Base-by-base conservation (phyloP, 83 land plant species). In the Thuja plicata region DNA sequence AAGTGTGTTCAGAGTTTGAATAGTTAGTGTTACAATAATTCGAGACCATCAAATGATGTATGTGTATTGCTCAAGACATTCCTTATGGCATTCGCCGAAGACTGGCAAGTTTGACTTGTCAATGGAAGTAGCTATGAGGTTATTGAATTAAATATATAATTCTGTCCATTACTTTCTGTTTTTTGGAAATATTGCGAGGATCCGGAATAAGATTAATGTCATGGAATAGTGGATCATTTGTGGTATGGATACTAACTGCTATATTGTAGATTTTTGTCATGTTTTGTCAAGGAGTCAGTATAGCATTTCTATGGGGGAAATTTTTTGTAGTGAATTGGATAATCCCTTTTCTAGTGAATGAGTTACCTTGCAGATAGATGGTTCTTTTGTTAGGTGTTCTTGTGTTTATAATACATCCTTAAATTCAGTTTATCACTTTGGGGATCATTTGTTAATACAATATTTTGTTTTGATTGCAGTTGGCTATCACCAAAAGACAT, bases 401-500 rank as follows among this genome's bases (percentile, higher is more conserved):
- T 46, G 34, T 84, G 52, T 48, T 54, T 50, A 50, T 8, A 84
- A 16, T 8, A 84, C 5, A 52, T 84, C 21, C 40, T 84, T 52
- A 50, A 50, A 32, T 84, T 46, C 12, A 4, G 17, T 46, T n/a
- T 21, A 52, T 8, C 85, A 45, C 32, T 43, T 45, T 45, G 24
- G n/a, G 46, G 46, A 24, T 84, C 60, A 32, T 34, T 32, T 35
- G 15, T 16, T 78, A 37, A 84, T 84, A 17, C 1, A 48, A 32
- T 27, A 57, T 55, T 21, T 87, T 21, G 6, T 38, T 87, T 87
- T 27, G 66, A 11, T 79, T 90, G 16, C 92, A 95, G 96, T 87
- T 95, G 83, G 91, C 89, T 71, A 88, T 91, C 62, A 92, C 81
- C 91, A 93, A 92, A 87, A 92, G 87, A 86, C 88, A 88, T 87